A percentile compares a stretch with the other conserved stretches of the same genome.
Conservation (phyloP, 23 red algal species). For the Gracilaria gracilis region DNA sequence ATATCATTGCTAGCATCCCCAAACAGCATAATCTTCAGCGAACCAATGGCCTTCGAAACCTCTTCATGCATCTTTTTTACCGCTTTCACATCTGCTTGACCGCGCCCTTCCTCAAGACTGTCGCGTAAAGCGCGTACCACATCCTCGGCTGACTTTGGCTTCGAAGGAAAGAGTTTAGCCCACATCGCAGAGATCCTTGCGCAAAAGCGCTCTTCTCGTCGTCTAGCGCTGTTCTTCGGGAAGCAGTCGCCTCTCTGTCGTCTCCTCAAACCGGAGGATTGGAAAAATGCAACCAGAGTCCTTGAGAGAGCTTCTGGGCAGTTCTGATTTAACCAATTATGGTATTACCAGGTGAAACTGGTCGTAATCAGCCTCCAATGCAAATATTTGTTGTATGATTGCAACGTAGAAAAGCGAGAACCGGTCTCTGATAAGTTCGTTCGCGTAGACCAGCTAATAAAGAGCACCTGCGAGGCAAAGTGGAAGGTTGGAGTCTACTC, state of each 20-base stretch:
- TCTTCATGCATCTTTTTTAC: constrained; percentile 69
- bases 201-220: not conserved
- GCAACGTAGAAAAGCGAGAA: not conserved
- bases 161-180: constrained; percentile 67
- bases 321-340: too few species aligned
- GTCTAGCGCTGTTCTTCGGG: not conserved
- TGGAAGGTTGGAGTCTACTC: not conserved
- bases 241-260: not conserved
- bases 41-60: constrained; percentile 53
- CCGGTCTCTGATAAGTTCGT: not conserved
- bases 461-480: not conserved
- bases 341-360: too few species aligned
- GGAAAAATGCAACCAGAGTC: not conserved
- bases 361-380: not conserved
- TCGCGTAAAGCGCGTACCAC: constrained; percentile 65
- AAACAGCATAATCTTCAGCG: constrained; percentile 71
- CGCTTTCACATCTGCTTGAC: constrained; percentile 28
- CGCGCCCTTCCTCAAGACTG: constrained; percentile 58
- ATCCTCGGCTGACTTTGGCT: constrained; percentile 67
- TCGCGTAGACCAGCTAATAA: not conserved
- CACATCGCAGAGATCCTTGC: constrained; percentile 43
- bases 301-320: too few species aligned
- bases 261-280: not conserved
- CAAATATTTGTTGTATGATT: not conserved
- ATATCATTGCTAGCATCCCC: constrained; percentile 68